These are phyloP conservation scores for Periconia macrospinosa DNA, from an alignment of 2,329 filamentous ascomycete species.

Conservation along the genomic window DNA sequence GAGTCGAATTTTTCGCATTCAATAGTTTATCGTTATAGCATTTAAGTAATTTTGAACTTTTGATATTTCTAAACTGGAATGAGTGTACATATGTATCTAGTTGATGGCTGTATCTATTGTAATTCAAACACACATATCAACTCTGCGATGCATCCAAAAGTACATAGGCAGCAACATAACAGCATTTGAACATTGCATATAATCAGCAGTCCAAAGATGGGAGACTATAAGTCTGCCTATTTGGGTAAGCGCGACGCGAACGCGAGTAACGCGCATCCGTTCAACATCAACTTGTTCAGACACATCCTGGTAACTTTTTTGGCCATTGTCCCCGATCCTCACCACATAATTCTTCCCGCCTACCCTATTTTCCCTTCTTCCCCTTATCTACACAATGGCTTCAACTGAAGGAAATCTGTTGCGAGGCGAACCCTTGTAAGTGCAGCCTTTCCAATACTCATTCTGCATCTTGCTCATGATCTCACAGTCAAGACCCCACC, in stretches of 20 bases:
- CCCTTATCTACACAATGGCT: slow-evolving; percentile 18
- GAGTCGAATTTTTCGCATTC: background rate
- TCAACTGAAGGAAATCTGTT: slow-evolving; percentile 24
- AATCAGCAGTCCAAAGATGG: too few species aligned
- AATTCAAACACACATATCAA: too few species aligned
- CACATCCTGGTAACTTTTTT: background rate
- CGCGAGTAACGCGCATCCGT: slow-evolving; percentile 7
- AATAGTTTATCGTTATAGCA: background rate
- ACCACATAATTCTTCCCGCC: background rate
- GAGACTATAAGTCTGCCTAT: background rate
- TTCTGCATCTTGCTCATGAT: slow-evolving; percentile 12
- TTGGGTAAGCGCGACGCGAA: slow-evolving; percentile 12
- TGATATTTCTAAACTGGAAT: too few species aligned
- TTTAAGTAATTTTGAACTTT: too few species aligned
- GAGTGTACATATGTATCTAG: too few species aligned
- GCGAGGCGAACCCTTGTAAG: slow-evolving; percentile 34
- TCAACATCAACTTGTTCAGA: background rate
- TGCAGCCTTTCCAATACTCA: background rate
- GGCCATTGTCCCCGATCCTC: background rate
- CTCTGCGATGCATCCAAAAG: too few species aligned
- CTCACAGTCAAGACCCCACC: slow-evolving; percentile 27
- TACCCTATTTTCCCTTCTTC: background rate
- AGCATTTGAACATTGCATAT: too few species aligned
- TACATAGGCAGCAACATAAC: too few species aligned
- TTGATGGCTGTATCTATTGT: too few species aligned